Conservation (phyloP, 768 basidiomycete species). For the Serpula lacrymans region DNA sequence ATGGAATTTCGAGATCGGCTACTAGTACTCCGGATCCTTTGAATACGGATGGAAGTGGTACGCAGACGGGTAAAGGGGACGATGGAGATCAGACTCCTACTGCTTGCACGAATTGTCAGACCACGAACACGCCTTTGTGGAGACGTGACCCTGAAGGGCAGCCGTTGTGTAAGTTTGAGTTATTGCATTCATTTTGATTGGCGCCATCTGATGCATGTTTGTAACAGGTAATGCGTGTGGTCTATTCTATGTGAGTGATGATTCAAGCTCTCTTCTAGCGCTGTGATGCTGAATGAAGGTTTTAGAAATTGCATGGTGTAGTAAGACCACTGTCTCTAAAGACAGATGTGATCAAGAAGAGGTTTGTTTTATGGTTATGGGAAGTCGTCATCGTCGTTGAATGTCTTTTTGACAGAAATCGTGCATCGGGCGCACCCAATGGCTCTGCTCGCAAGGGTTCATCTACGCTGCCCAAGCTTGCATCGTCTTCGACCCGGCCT, state of each 20-base stretch:
- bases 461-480: conserved; percentile 67
- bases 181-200: conserved; percentile 9
- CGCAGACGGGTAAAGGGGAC: conserved; percentile 46
- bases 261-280: conserved; percentile 2
- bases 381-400: conserved; percentile 1
- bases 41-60: conserved; percentile 24
- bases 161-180: conserved; percentile 67
- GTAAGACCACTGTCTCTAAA: conserved; percentile 92
- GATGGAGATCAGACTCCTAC: conserved; percentile 74
- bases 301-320: conserved; percentile 92
- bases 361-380: conserved; percentile 41
- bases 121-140: conserved; percentile 94
- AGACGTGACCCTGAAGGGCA: conserved; percentile 90
- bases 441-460: conserved; percentile 61
- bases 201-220: conserved; percentile 11
- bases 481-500: conserved; percentile 69
- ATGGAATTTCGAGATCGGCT: conserved; percentile 41
- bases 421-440: conserved; percentile 73
- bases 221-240: conserved; percentile 83
- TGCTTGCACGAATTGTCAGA: conserved; percentile 91
- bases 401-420: conserved; percentile 49
- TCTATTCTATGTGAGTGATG: conserved; percentile 76
- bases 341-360: conserved; percentile 97
- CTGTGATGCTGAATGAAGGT: conserved; percentile 11
- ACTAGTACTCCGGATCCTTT: conserved; percentile 66